Percentiles rank a stretch among this genome's conserved stretches.
Evolutionary conservation across 176 grass and related monocot genomes (phyloP).

Genomic region (Guadua angustifolia): DNA sequence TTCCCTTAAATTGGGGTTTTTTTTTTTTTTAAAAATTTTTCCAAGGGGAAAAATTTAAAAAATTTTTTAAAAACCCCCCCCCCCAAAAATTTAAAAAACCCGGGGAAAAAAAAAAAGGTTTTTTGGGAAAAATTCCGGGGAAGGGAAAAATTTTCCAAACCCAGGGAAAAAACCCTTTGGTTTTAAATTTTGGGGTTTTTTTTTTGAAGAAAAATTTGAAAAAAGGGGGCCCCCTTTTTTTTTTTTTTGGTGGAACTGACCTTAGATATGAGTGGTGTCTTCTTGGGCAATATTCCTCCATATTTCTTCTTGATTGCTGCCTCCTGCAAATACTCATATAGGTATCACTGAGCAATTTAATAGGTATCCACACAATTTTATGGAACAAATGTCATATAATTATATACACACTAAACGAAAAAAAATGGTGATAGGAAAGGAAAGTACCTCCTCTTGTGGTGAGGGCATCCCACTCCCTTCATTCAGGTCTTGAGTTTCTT

Average conservation of each 20-base stretch:
- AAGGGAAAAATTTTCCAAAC: no score
- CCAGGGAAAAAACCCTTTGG: no score
- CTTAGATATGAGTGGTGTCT: constrained; percentile 84
- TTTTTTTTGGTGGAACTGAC: constrained; percentile 53
- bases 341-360: constrained; percentile 17
- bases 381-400: neutral
- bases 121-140: no score
- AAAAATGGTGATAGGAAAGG: neutral
- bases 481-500: constrained; percentile 56
- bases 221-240: no score
- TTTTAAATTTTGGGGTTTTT: no score
- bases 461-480: constrained; percentile 56
- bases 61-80: no score
- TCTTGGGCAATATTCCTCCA: constrained; percentile 73
- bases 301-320: constrained; percentile 82
- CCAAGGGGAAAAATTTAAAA: no score
- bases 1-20: no score
- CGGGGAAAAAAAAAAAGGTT: no score
- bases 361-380: neutral
- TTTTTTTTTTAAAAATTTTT: no score
- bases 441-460: constrained; percentile 58
- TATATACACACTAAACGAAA: constrained; percentile 13
- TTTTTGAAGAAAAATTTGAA: no score
- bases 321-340: constrained; percentile 53
- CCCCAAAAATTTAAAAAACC: no score